These are phyloP conservation scores for Bauhinia variegata DNA, from an alignment of 306 rosid genomes.

Conservation along the genomic window DNA sequence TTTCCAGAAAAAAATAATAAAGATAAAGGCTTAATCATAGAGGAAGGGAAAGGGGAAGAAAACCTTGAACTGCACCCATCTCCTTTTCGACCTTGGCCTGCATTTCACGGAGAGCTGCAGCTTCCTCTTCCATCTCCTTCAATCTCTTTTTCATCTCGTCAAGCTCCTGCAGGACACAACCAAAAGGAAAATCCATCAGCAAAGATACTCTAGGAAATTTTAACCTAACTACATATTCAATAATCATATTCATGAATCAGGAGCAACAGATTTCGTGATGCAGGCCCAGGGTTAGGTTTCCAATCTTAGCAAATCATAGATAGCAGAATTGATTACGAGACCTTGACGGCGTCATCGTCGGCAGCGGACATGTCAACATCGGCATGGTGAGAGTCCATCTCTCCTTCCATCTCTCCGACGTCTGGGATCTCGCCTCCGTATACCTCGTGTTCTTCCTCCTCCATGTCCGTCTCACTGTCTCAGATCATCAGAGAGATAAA, in stretches of 20 bases:
- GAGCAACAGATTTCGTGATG: background rate
- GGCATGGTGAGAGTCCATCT: conserved; percentile 44
- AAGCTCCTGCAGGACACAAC: conserved; percentile 53
- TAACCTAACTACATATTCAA: too few relatives aligned
- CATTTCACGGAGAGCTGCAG: conserved; percentile 97
- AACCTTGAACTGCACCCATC: conserved; percentile 92
- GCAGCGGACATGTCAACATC: conserved; percentile 81
- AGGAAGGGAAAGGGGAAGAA: background rate
- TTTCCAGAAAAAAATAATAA: too few relatives aligned
- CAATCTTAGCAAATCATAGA: background rate
- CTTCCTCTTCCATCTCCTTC: conserved; percentile 97
- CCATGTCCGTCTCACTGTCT: conserved; percentile 55
- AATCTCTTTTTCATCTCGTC: conserved; percentile 92
- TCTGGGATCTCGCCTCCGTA: conserved; percentile 97
- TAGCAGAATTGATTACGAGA: background rate
- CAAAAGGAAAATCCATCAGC: background rate
- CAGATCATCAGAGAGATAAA: background rate
- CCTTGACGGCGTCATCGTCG: conserved; percentile 85
- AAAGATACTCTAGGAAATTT: background rate
- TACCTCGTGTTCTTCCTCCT: conserved; percentile 94
- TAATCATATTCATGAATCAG: too few relatives aligned
- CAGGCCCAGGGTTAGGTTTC: conserved; percentile 14
- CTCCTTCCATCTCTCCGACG: conserved; percentile 76
- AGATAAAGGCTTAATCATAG: background rate
- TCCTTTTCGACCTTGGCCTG: conserved; percentile 98